phyloP scores from a whole-genome alignment of 345 rosid species.

The Conringia planisiliqua region DNA sequence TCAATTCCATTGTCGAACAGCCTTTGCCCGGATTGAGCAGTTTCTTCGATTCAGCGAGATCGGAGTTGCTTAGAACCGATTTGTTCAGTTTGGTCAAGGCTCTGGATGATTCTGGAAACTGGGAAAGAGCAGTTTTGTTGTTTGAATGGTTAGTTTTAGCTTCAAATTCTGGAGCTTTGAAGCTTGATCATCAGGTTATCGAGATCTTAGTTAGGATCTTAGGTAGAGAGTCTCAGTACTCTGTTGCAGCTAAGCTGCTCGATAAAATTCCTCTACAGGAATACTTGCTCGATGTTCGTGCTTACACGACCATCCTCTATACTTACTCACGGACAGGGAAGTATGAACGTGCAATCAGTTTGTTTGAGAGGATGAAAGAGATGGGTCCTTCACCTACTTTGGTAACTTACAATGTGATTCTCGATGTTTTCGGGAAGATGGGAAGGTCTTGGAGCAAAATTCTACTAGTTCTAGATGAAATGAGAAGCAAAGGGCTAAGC shows the following conservation, averaged over 20 bases:
- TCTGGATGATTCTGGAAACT: constrained; percentile 57
- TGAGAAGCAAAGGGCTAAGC: constrained; percentile 52
- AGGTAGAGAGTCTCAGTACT: constrained; percentile 75
- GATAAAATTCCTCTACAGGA: constrained; percentile 60
- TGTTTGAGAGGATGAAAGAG: constrained; percentile 72
- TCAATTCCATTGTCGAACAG: constrained; percentile 46
- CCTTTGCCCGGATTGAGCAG: constrained; percentile 48
- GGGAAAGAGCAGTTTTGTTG: constrained; percentile 68
- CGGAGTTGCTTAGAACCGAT: constrained; percentile 60
- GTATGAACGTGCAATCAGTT: constrained; percentile 49
- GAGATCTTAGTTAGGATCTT: constrained; percentile 63
- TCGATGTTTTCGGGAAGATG: constrained; percentile 85
- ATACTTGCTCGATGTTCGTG: constrained; percentile 62
- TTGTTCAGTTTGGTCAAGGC: constrained; percentile 60
- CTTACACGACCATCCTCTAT: constrained; percentile 72
- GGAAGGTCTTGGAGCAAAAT: constrained; percentile 77
- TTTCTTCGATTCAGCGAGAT: constrained; percentile 49
- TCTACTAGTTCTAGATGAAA: constrained; percentile 60
- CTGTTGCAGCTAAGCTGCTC: constrained; percentile 63
- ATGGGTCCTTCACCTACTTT: constrained; percentile 65
- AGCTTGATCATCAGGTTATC: constrained; percentile 52
- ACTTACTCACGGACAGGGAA: constrained; percentile 59
- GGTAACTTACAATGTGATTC: constrained; percentile 90
- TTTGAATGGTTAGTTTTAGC: constrained; percentile 61
- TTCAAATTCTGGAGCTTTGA: constrained; percentile 31